Evolutionary conservation across 2,329 filamentous ascomycete species (phyloP).

Genomic region (Xylariaceae sp.): DNA sequence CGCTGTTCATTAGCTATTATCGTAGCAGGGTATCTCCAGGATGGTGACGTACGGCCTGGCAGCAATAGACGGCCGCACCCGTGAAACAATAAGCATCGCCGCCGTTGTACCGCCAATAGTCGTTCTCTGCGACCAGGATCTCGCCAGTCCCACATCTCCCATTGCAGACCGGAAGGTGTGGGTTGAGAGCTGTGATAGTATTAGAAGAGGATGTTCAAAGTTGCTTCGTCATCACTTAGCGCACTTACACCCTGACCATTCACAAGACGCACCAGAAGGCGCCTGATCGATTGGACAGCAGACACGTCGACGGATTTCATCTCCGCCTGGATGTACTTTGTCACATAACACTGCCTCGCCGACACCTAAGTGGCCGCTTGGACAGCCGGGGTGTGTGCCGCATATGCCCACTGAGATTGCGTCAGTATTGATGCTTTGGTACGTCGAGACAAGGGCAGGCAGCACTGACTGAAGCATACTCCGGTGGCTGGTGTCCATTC

Average conservation of each 20-base stretch:
- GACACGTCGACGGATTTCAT: background rate
- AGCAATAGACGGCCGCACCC: background rate
- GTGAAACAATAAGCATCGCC: constrained; percentile 5
- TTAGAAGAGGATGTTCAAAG: background rate
- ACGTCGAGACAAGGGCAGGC: background rate
- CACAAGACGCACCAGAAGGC: background rate
- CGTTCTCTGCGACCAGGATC: constrained; percentile 1
- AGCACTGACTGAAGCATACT: constrained; percentile 6
- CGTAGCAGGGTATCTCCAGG: background rate
- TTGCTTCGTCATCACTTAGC: background rate
- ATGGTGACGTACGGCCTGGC: constrained; percentile 4
- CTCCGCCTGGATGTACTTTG: background rate
- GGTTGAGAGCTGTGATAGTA: background rate
- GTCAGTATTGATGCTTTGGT: background rate
- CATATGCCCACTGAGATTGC: constrained; percentile 1
- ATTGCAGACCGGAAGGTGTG: constrained; percentile 1
- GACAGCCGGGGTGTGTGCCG: constrained; percentile 7
- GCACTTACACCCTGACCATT: constrained; percentile 6
- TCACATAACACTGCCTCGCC: background rate
- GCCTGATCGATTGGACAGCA: constrained; percentile 1
- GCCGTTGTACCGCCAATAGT: background rate
- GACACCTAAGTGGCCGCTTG: background rate
- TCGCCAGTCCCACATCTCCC: background rate
- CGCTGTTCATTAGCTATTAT: constrained; percentile 1
- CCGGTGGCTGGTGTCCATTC: constrained; percentile 7